Conservation (phyloP, 164 flowering plant species). For the Stephania japonica region DNA sequence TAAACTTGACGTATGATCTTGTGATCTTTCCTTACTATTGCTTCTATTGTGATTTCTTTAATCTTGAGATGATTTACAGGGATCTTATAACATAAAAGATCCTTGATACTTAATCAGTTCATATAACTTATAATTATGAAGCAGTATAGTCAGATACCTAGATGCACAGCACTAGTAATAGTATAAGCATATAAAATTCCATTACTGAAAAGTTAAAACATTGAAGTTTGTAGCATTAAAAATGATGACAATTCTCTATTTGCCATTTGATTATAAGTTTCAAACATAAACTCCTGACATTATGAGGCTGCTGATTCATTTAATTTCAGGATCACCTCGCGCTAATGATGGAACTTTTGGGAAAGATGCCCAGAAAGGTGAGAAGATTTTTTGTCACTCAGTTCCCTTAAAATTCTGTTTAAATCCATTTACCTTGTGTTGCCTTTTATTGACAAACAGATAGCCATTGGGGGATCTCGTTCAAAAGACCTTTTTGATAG, state of each 20-base stretch:
- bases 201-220: not conserved
- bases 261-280: not conserved
- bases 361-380: slow-evolving; percentile 95
- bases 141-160: not conserved
- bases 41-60: not conserved
- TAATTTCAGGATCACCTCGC: slow-evolving; percentile 90
- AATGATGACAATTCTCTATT: not conserved
- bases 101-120: too few species aligned
- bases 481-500: slow-evolving; percentile 87
- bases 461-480: slow-evolving; percentile 65
- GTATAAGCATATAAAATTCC: not conserved
- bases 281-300: not conserved
- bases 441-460: slow-evolving; percentile 29
- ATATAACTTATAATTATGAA: too few species aligned
- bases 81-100: too few species aligned
- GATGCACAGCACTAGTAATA: not conserved
- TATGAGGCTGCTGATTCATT: not conserved
- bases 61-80: not conserved
- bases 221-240: not conserved
- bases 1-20: not conserved
- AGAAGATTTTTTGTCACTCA: slow-evolving; percentile 11
- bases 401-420: slow-evolving; percentile 5
- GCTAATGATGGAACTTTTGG: slow-evolving; percentile 92
- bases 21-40: not conserved
- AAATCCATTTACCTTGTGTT: slow-evolving; percentile 8